Evolutionary conservation across 192 early-diverging fungal species (phyloP).

Genomic region (Umbelopsis sp.): DNA sequence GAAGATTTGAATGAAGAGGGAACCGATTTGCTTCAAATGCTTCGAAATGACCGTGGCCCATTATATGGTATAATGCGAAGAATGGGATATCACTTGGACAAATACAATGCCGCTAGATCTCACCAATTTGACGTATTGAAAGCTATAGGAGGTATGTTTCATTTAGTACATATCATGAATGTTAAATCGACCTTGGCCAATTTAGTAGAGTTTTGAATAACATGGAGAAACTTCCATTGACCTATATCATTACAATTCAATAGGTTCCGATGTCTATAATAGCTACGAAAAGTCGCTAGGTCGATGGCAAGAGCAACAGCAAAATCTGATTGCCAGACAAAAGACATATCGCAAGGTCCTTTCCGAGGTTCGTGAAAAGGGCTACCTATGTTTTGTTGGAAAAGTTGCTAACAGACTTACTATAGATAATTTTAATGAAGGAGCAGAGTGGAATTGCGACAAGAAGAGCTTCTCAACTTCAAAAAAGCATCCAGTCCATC

Average conservation of each 20-base stretch:
- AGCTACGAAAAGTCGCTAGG: background rate
- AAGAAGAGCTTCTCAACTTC: background rate
- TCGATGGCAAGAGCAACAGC: constrained; percentile 10
- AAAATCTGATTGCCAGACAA: background rate
- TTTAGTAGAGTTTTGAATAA: too few relatives aligned
- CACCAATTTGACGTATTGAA: background rate
- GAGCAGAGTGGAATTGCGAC: background rate
- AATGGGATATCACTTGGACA: constrained; percentile 9
- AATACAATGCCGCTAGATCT: background rate
- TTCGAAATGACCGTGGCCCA: background rate
- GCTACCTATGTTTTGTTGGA: background rate
- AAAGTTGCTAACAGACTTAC: background rate
- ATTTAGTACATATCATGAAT: too few relatives aligned
- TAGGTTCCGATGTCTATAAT: background rate
- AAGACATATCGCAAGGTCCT: background rate
- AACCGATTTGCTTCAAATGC: background rate
- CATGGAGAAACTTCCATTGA: too few relatives aligned
- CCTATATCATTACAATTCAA: background rate
- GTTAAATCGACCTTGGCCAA: too few relatives aligned
- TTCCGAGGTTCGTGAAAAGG: background rate
- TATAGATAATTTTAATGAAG: background rate
- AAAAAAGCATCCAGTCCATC: background rate
- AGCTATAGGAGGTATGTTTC: background rate
- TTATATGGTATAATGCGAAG: constrained; percentile 10
- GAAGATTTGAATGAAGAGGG: too few relatives aligned